These are phyloP conservation scores for Metschnikowia anglica DNA, from an alignment of 805 yeast species.

Conservation along the genomic window DNA sequence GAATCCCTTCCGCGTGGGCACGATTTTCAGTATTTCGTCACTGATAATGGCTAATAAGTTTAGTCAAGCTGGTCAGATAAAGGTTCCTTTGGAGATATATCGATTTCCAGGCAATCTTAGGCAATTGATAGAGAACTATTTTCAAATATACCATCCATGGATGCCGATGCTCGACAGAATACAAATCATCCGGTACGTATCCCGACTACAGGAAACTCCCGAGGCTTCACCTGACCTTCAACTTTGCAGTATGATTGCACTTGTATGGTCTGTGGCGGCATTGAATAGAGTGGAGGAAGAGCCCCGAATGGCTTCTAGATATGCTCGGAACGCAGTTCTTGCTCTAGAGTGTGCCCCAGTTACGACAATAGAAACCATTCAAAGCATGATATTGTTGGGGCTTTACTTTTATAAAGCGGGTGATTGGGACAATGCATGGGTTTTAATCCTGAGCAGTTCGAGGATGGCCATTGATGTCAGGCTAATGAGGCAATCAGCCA, in stretches of 20 bases:
- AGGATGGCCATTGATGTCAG: slow-evolving; percentile 28
- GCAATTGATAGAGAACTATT: slow-evolving; percentile 20
- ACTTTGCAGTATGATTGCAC: slow-evolving; percentile 20
- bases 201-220: slow-evolving; percentile 8
- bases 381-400: slow-evolving; percentile 24
- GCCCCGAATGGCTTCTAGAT: slow-evolving; percentile 8
- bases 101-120: slow-evolving; percentile 19
- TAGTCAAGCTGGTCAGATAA: slow-evolving; percentile 10
- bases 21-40: slow-evolving; percentile 25
- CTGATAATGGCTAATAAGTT: slow-evolving; percentile 11
- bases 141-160: slow-evolving; percentile 24
- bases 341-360: slow-evolving; percentile 24
- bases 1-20: slow-evolving; percentile 28
- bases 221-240: slow-evolving; percentile 9
- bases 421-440: slow-evolving; percentile 29
- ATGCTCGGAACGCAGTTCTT: slow-evolving; percentile 23
- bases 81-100: slow-evolving; percentile 22
- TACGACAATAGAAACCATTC: slow-evolving; percentile 26
- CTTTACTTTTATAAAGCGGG: slow-evolving; percentile 23
- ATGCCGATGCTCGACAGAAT: slow-evolving; percentile 26
- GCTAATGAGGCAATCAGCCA: slow-evolving; percentile 18
- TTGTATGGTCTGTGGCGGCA: slow-evolving; percentile 25
- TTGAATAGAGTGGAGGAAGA: slow-evolving; percentile 12
- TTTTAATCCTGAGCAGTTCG: slow-evolving; percentile 23
- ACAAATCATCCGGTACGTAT: slow-evolving; percentile 20